These are phyloP conservation scores for Volvox africanus DNA, from an alignment of 139 green algal species.

Conservation along the genomic window DNA sequence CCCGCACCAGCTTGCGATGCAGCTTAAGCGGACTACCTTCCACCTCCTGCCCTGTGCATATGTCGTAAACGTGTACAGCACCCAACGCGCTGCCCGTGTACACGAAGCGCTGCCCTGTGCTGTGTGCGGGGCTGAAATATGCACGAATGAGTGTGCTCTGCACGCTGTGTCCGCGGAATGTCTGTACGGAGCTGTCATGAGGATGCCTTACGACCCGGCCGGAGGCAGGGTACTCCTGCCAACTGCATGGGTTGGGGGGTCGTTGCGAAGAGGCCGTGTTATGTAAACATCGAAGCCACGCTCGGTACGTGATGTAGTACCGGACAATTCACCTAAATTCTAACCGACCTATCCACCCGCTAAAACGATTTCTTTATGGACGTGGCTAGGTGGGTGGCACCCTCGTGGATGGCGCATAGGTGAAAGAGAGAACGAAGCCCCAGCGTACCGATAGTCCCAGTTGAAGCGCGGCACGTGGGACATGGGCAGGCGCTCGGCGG, in stretches of 20 bases:
- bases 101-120: constrained; percentile 93
- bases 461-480: constrained; percentile 61
- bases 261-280: too few species aligned
- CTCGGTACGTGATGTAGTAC: too few species aligned
- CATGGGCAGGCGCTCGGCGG: not conserved
- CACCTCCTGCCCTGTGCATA: constrained; percentile 77
- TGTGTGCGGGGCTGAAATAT: constrained; percentile 79
- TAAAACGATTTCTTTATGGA: too few species aligned
- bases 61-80: constrained; percentile 84
- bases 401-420: too few species aligned
- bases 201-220: constrained; percentile 84
- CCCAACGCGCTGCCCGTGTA: constrained; percentile 88
- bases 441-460: constrained; percentile 82
- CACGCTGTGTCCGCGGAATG: constrained; percentile 88
- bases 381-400: too few species aligned
- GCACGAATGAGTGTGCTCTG: constrained; percentile 93
- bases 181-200: constrained; percentile 86
- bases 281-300: too few species aligned
- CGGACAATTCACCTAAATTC: too few species aligned
- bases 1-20: constrained; percentile 84
- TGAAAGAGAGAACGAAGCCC: too few species aligned
- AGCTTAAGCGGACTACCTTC: constrained; percentile 50
- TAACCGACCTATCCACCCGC: too few species aligned
- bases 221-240: constrained; percentile 86
- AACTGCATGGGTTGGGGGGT: constrained; percentile 52